Base-by-base conservation (phyloP, 2,329 filamentous ascomycete genomes). In the Apiospora rasikravindrae region DNA sequence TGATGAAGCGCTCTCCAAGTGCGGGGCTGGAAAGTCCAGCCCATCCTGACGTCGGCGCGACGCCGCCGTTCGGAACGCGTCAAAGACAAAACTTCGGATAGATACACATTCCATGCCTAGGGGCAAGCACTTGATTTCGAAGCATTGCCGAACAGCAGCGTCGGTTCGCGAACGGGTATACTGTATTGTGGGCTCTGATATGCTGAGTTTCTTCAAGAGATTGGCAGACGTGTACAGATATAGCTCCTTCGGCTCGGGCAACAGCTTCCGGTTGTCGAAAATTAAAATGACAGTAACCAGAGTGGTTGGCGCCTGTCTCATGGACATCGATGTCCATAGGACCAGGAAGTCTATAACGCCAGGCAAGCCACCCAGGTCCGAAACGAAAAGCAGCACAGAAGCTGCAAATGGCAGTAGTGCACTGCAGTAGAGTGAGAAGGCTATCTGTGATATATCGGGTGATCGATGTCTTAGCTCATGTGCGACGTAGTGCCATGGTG, bases 151-250 rank as follows among this genome's bases (percentile, higher is more conserved):
- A 24, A 51, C n/a, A 51, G n/a, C n/a, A 51, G n/a, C n/a, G n/a
- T 51, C 47, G 47, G n/a, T 51, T 26, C 47, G 47, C 47, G 47
- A 24, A 51, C 47, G 47, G 8, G n/a, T 51, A 51, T 51, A 51
- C 11, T n/a, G 47, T 51, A 51, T 51, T 51, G n/a, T 51, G n/a
- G n/a, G 47, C 47, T 51, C n/a, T 51, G n/a, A 51, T 51, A 51
- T n/a, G 8, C 47, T 51, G n/a, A 51, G 47, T n/a, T 51, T 51
- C n/a, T 51, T 51, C 11, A 51, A 51, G n/a, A 51, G 47, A 51
- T 51, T 51, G n/a, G n/a, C n/a, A 51, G n/a, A 51, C n/a, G 47
- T 51, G n/a, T 51, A 51, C n/a, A 51, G n/a, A 51, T 51, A 51
- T 51, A 51, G n/a, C n/a, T 51, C n/a, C n/a, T 51, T 51, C 47